Evolutionary conservation across 2,329 filamentous ascomycete species (phyloP).

Genomic region (Fusarium concolor): DNA sequence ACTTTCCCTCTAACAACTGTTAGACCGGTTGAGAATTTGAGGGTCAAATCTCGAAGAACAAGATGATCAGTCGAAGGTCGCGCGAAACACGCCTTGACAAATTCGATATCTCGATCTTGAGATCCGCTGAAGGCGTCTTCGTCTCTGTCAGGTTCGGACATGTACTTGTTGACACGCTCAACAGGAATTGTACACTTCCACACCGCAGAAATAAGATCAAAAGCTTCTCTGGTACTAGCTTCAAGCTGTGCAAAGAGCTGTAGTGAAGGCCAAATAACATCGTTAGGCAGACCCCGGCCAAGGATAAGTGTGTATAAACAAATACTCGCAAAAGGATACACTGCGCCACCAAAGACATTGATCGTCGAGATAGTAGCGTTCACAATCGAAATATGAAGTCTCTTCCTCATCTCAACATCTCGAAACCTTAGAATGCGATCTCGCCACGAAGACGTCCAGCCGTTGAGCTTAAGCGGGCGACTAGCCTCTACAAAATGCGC

Average conservation of each 20-base stretch:
- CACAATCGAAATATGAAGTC: slow-evolving; percentile 52
- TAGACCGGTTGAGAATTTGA: slow-evolving; percentile 62
- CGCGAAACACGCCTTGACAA: slow-evolving; percentile 77
- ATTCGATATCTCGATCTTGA: slow-evolving; percentile 57
- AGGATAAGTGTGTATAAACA: slow-evolving; percentile 82
- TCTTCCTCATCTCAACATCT: slow-evolving; percentile 52
- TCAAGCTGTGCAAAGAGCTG: slow-evolving; percentile 84
- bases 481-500: slow-evolving; percentile 90
- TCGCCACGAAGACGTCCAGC: slow-evolving; percentile 55
- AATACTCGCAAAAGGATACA: slow-evolving; percentile 85
- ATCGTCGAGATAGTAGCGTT: slow-evolving; percentile 70
- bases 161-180: slow-evolving; percentile 84
- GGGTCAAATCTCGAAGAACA: slow-evolving; percentile 60
- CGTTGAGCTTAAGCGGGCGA: slow-evolving; percentile 67
- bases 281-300: slow-evolving; percentile 75
- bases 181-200: slow-evolving; percentile 88
- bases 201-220: slow-evolving; percentile 78
- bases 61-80: slow-evolving; percentile 77
- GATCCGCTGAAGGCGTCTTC: slow-evolving; percentile 55
- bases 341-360: slow-evolving; percentile 76
- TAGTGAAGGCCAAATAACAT: slow-evolving; percentile 88
- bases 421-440: slow-evolving; percentile 53
- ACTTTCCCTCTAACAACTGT: slow-evolving; percentile 70
- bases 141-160: slow-evolving; percentile 84
- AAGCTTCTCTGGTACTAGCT: slow-evolving; percentile 77